Conservation (phyloP, 2,329 filamentous ascomycete genomes). For the Fusarium heterosporum region DNA sequence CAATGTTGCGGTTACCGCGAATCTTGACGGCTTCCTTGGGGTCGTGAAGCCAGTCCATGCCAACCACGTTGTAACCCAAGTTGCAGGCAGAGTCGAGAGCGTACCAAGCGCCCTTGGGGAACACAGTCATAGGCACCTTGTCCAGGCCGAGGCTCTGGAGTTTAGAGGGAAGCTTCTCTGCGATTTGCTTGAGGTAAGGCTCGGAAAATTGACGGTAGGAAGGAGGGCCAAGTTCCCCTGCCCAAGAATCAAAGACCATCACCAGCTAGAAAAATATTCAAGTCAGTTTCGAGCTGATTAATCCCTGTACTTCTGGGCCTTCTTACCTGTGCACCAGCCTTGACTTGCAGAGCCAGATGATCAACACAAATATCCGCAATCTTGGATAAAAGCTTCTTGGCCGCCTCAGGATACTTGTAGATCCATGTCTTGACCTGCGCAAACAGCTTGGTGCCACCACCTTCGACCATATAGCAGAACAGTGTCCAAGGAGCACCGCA, state of each 20-base stretch:
- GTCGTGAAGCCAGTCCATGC: constrained; percentile 94
- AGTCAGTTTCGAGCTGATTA: neutral
- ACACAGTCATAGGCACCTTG: constrained; percentile 94
- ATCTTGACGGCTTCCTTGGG: constrained; percentile 85
- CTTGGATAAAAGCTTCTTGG: constrained; percentile 86
- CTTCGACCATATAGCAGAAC: constrained; percentile 99
- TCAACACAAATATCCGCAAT: constrained; percentile 96
- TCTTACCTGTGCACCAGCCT: constrained; percentile 86
- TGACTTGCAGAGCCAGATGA: constrained; percentile 90
- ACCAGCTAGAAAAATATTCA: constrained; percentile 68
- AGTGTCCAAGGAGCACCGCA: constrained; percentile 97
- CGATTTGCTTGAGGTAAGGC: constrained; percentile 88
- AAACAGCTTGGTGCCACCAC: constrained; percentile 95
- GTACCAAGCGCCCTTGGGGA: constrained; percentile 98
- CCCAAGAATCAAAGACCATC: constrained; percentile 99
- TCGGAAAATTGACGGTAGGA: constrained; percentile 87
- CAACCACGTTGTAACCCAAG: constrained; percentile 92
- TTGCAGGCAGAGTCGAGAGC: constrained; percentile 88
- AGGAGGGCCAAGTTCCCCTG: constrained; percentile 87
- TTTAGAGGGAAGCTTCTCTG: constrained; percentile 79
- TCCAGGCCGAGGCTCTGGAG: constrained; percentile 80
- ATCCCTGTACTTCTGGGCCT: neutral
- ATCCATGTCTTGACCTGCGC: constrained; percentile 96
- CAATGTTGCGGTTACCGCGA: constrained; percentile 78
- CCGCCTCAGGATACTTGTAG: constrained; percentile 85